Evolutionary conservation across 805 yeast species (phyloP), one percentile per base, ranked within the genome.

Genomic region (Metschnikowia vanudenii): DNA sequence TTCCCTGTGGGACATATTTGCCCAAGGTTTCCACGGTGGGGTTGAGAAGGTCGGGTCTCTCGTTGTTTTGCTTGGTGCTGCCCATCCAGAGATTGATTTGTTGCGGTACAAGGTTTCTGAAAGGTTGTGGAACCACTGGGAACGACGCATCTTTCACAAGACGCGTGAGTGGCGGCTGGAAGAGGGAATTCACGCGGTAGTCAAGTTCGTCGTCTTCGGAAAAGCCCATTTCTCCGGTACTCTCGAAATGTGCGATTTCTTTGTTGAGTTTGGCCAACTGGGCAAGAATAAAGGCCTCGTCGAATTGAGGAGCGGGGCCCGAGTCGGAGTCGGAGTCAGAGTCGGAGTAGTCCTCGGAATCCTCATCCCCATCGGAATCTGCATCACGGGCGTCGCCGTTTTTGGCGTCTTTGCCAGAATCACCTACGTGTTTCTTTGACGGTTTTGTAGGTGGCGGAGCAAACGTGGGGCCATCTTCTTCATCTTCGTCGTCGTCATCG

Each of bases 31-130:
- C 51, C 7, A 30, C 14, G 6, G 50, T 38, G 14, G 65, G 58
- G 38, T 42, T 31, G 29, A 36, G 42, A 13, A 39, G 38, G 28
- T 56, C 57, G 10, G 54, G 47, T 34, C 28, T 22, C 39, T 37
- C 39, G 16, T 57, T 37, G 18, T 31, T 18, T 19, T 32, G 51
- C 34, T 37, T 42, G 3, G 72, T 59, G 1, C 71, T 62, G 1
- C 91, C 91, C 66, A 84, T 73, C 92, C 92, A 85, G 6, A 85
- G 63, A 57, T 85, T 85, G 29, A 85, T 80, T 58, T 85, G 91
- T 60, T 85, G 91, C 1, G 90, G 81, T 1, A 77, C 62, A 11
- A 84, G 60, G 2, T 56, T 60, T 8, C 63, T 55, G 45, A 81
- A 61, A n/a, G 75, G 60, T 0, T 49, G 52, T 0, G 81, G 84